Evolutionary conservation across 169 alveolate species (phyloP), one percentile per base, ranked within the genome.

Genomic region (Toxoplasma gondii): DNA sequence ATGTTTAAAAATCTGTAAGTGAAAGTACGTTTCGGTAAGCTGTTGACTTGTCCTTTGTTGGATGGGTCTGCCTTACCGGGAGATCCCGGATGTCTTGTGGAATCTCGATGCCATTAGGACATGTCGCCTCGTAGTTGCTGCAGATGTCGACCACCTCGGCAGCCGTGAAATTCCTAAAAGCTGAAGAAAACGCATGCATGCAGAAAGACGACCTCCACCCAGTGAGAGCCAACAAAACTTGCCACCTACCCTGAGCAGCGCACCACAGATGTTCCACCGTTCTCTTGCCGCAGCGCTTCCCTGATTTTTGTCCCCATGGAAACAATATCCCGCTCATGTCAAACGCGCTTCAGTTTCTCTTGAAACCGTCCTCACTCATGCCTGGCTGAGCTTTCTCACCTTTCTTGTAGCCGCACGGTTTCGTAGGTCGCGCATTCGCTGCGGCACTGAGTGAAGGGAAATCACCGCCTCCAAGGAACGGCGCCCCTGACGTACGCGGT

Each of bases 41-140:
- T n/a, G 4, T 12, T 12, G 58, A 12, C 12, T 49, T 49, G 22
- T 12, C 58, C 58, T 49, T 49, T 49, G 58, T 12, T 12, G 22
- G 58, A 49, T 12, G 58, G 22, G 58, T 12, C 12, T n/a, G 49
- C 27, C 86, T 19, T 19, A 78, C 86, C 86, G 39, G 86, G 29
- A 78, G 45, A n/a, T 78, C 86, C 2, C 86, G 39, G n/a, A 78
- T 38, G 86, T 78, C 86, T 4, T 78, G 86, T 45, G 86, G 86
- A n/a, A 38, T n/a, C 29, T 78, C 86, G 39, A 78, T 16, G 86
- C 86, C 86, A 45, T 78, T 78, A 7, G 86, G 86, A n/a, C n/a
- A n/a, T 45, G 39, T 45, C 39, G 86, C 86, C 86, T 78, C 86
- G 49, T 36, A 38, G 49, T 19, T 78, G 49, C n/a, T 78, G 86